Evolutionary conservation across 2,329 filamentous ascomycete genomes (phyloP).

Genomic region (Bipolaris oryzae): DNA sequence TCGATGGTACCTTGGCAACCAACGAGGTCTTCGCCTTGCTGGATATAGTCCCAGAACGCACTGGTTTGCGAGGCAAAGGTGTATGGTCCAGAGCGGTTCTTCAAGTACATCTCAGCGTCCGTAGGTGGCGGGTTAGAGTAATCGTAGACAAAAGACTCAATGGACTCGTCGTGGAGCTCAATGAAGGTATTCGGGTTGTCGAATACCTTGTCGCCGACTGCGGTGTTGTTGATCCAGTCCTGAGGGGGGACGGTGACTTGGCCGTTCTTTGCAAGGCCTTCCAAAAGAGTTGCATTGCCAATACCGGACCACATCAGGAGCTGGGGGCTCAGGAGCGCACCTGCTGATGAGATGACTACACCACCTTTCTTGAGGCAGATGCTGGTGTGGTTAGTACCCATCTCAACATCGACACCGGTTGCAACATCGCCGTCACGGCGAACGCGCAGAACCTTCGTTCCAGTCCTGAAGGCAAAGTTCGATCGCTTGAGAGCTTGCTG

Average conservation of each 20-base stretch:
- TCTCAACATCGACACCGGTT: conserved; percentile 50
- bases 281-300: conserved; percentile 34
- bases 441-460: conserved; percentile 55
- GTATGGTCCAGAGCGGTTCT: conserved; percentile 58
- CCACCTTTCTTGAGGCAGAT: conserved; percentile 36
- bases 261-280: conserved; percentile 44
- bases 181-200: conserved; percentile 64
- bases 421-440: conserved; percentile 50
- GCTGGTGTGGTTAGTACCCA: conserved; percentile 38
- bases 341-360: conserved; percentile 39
- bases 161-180: conserved; percentile 51
- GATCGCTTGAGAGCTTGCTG: conserved; percentile 53
- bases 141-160: conserved; percentile 57
- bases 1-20: conserved; percentile 62
- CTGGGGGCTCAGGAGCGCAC: conserved; percentile 46
- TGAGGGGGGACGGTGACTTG: conserved; percentile 43
- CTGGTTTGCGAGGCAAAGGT: conserved; percentile 60
- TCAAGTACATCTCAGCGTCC: conserved; percentile 57
- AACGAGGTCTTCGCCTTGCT: conserved; percentile 51
- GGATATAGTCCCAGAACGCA: conserved; percentile 59
- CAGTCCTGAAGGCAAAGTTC: conserved; percentile 49
- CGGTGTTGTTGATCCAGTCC: conserved; percentile 58
- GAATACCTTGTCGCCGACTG: conserved; percentile 59
- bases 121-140: conserved; percentile 53
- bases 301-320: conserved; percentile 50